Percentiles rank a stretch among this genome's conserved stretches.
phyloP scores from a whole-genome alignment of 2,329 filamentous ascomycete genomes.

The Aspergillus jensenii region DNA sequence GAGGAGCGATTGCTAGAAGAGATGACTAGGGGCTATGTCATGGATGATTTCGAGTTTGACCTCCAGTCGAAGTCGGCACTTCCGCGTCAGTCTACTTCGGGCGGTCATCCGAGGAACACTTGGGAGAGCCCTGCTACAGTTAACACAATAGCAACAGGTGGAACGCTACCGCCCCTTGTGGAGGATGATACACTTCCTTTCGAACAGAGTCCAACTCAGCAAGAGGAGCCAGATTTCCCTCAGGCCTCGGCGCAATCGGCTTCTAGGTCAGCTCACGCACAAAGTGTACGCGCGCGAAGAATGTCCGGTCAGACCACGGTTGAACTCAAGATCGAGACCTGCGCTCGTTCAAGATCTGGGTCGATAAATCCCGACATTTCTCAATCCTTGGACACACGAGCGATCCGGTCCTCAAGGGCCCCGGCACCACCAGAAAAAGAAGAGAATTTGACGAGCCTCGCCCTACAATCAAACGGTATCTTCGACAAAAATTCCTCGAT shows the following conservation, averaged over 20 bases:
- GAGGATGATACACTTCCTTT: constrained; percentile 55
- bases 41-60: constrained; percentile 79
- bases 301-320: constrained; percentile 78
- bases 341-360: constrained; percentile 32
- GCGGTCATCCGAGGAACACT: constrained; percentile 71
- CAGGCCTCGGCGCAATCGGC: constrained; percentile 3
- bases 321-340: constrained; percentile 86
- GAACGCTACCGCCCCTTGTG: constrained; percentile 69
- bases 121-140: constrained; percentile 79
- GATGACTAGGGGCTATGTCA: constrained; percentile 78
- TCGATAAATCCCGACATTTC: constrained; percentile 25
- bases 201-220: constrained; percentile 33
- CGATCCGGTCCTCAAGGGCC: constrained; percentile 24
- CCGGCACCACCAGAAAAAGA: constrained; percentile 32
- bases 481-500: constrained; percentile 14
- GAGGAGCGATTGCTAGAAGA: constrained; percentile 78
- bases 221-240: constrained; percentile 39
- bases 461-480: constrained; percentile 14
- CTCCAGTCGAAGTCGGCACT: constrained; percentile 66
- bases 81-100: constrained; percentile 79
- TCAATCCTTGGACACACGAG: constrained; percentile 25
- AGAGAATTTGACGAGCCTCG: constrained; percentile 22
- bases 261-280: constrained; percentile 13
- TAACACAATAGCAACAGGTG: constrained; percentile 68
- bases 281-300: constrained; percentile 70